A percentile compares a stretch with the other conserved stretches of the same genome.
phyloP scores from a whole-genome alignment of 2,329 filamentous ascomycete genomes.

The Ambrosiella beaveri region DNA sequence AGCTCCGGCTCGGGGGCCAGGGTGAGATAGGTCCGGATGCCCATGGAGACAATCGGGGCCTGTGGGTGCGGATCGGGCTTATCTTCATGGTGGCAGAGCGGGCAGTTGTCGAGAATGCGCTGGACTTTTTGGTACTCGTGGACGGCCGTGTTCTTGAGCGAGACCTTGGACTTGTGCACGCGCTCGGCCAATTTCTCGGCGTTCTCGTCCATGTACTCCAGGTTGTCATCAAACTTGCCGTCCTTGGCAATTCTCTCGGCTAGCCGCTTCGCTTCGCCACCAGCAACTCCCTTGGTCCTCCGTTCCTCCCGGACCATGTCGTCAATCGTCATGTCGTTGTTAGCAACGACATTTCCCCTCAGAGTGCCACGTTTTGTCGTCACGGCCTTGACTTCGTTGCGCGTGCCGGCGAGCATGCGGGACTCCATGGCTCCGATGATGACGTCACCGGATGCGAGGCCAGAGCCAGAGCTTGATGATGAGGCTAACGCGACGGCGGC shows the following conservation, averaged over 20 bases:
- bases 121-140: constrained; percentile 81
- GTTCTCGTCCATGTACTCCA: constrained; percentile 97
- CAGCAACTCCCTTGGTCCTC: constrained; percentile 58
- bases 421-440: constrained; percentile 80
- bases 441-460: constrained; percentile 36
- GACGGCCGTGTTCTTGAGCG: constrained; percentile 75
- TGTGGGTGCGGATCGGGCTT: constrained; percentile 46
- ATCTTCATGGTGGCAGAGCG: constrained; percentile 86
- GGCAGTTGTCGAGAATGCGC: constrained; percentile 68
- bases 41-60: constrained; percentile 74
- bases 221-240: constrained; percentile 71
- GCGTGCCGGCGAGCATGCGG: constrained; percentile 61
- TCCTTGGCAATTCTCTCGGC: constrained; percentile 93
- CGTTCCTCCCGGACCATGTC: constrained; percentile 95
- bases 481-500: constrained; percentile 44
- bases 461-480: constrained; percentile 26
- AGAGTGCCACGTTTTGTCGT: constrained; percentile 69
- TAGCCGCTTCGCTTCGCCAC: constrained; percentile 64
- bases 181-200: constrained; percentile 73
- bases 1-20: constrained; percentile 81
- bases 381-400: constrained; percentile 58
- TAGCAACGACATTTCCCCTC: constrained; percentile 70
- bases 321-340: constrained; percentile 88
- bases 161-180: constrained; percentile 73
- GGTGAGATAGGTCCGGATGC: constrained; percentile 72